A percentile compares a stretch with the other conserved stretches of the same genome.
Conservation (phyloP, 179 eudicot species). For the Sideroxylon spinosum region DNA sequence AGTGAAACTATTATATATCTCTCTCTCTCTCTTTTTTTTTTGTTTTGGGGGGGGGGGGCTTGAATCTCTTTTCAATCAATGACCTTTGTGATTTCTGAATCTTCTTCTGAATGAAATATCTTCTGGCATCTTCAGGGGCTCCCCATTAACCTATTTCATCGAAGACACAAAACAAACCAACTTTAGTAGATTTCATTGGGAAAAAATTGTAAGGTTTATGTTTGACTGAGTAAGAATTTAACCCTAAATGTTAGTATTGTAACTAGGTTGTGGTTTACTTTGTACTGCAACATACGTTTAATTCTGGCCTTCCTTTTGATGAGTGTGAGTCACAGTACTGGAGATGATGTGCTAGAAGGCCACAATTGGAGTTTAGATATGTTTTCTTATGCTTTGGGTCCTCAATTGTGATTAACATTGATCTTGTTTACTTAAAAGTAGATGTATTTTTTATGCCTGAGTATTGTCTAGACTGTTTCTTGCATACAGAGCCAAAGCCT, state of each 20-base stretch:
- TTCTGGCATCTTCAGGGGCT: neutral
- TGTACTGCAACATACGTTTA: neutral
- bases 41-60: no score
- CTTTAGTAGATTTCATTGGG: neutral
- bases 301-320: neutral
- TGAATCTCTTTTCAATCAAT: no score
- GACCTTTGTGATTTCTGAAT: conserved; percentile 2
- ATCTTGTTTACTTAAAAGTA: neutral
- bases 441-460: neutral
- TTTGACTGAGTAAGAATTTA: neutral
- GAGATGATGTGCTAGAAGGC: no score
- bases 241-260: neutral
- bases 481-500: neutral
- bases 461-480: neutral
- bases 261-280: neutral
- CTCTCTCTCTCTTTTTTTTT: no score
- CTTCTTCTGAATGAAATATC: neutral
- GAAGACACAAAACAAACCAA: neutral
- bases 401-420: neutral
- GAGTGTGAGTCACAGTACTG: no score
- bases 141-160: neutral
- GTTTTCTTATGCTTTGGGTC: neutral
- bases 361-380: no score
- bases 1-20: neutral
- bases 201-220: neutral